These are phyloP conservation scores for Carex myosuroides DNA, from an alignment of 176 grass and related monocot genomes.

Conservation along the genomic window DNA sequence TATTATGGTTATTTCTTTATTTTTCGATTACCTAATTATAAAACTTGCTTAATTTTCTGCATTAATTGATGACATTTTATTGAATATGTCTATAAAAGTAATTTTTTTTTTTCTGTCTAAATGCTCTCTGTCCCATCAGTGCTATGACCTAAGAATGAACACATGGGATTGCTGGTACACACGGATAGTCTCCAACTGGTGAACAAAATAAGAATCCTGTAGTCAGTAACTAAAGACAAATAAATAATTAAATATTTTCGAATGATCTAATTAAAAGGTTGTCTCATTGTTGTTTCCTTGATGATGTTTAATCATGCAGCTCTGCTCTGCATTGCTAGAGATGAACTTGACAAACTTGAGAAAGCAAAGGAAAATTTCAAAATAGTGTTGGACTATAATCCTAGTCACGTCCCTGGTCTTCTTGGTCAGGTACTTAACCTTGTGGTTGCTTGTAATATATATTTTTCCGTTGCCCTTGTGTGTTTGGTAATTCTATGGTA, in stretches of 20 bases:
- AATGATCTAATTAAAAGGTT: not conserved
- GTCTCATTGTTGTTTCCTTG: constrained; percentile 9
- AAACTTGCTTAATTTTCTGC: not conserved
- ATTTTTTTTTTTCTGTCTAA: not conserved
- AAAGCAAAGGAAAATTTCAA: constrained; percentile 73
- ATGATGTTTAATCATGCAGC: constrained; percentile 33
- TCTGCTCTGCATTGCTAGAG: constrained; percentile 88
- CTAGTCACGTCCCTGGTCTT: constrained; percentile 72
- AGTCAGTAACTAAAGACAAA: not conserved
- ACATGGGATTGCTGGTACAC: not conserved
- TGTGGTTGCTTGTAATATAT: not conserved
- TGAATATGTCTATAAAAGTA: not conserved
- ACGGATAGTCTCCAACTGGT: not conserved
- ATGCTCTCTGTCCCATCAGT: not conserved
- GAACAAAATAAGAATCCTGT: not conserved
- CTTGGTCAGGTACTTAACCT: constrained; percentile 78
- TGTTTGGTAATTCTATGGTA: not conserved
- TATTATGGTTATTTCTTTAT: not conserved
- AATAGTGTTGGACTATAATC: constrained; percentile 81
- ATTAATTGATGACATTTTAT: not conserved
- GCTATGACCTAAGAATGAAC: not conserved
- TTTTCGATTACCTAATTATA: not conserved
- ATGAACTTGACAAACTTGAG: constrained; percentile 64
- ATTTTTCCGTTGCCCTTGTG: not conserved
- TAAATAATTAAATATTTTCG: not conserved